Conservation (phyloP, 495 filamentous ascomycete species). For the Bacidia gigantensis region DNA sequence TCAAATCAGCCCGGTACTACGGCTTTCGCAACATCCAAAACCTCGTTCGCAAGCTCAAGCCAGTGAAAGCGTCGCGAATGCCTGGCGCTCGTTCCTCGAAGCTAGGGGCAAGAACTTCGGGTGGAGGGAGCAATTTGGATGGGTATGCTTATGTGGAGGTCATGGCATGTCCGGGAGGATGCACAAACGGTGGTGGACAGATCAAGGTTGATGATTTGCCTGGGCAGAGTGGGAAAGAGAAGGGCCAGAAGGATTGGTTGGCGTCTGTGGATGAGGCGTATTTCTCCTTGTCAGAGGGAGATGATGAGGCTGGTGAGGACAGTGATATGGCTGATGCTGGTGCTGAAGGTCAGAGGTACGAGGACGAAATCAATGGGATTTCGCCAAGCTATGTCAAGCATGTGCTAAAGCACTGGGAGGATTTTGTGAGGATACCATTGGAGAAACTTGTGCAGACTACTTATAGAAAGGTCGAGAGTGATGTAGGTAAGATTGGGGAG, state of each 20-base stretch:
- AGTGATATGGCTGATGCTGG: conserved; percentile 7
- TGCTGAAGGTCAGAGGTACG: conserved; percentile 10
- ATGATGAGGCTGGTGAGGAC: conserved; percentile 15
- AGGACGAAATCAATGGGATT: conserved; percentile 41
- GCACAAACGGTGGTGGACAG: conserved; percentile 94
- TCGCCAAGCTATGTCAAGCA: conserved; percentile 33
- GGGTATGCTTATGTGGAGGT: conserved; percentile 91
- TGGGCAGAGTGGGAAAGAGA: conserved; percentile 15
- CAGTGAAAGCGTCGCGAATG: conserved; percentile 56
- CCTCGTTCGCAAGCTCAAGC: conserved; percentile 77
- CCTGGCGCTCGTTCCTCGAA: conserved; percentile 45
- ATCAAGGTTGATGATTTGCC: conserved; percentile 72
- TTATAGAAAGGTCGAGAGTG: conserved; percentile 84
- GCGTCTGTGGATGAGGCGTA: conserved; percentile 84
- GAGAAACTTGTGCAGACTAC: conserved; percentile 69
- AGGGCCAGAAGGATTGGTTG: conserved; percentile 49
- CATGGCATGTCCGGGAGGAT: conserved; percentile 96
- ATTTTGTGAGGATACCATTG: conserved; percentile 50
- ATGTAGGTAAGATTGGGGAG: conserved; percentile 63
- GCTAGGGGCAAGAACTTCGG: conserved; percentile 8
- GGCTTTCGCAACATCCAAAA: conserved; percentile 98
- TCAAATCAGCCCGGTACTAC: conserved; percentile 83
- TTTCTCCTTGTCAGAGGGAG: conserved; percentile 50
- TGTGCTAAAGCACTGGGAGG: conserved; percentile 56
- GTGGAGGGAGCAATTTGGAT: conserved; percentile 16